phyloP scores from a whole-genome alignment of 148 eudicot species.

The Silene latifolia region DNA sequence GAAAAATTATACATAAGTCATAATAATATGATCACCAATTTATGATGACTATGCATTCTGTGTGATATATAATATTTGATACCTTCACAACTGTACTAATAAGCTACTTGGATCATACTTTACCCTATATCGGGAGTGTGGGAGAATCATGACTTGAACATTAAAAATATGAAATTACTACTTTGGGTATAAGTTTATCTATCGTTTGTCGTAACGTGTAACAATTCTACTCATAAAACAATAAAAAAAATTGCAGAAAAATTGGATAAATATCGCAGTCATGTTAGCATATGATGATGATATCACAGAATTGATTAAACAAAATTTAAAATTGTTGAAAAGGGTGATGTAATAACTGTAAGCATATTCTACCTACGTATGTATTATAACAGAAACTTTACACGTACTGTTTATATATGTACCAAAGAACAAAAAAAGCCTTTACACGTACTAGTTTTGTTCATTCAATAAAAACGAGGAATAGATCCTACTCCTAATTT shows the following conservation, averaged over 20 bases:
- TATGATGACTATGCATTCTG: background rate
- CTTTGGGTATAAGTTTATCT: constrained; percentile 19
- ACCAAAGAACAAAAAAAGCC: too few species aligned
- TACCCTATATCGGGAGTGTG: constrained; percentile 10
- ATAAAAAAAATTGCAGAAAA: background rate
- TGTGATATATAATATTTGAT: background rate
- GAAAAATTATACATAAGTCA: too few species aligned
- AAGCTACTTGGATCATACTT: constrained; percentile 7
- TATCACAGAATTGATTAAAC: background rate
- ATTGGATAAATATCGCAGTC: constrained; percentile 8
- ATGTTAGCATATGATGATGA: constrained; percentile 16
- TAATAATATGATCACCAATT: too few species aligned
- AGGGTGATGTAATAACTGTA: constrained; percentile 7
- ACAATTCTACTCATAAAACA: constrained; percentile 13
- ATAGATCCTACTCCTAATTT: too few species aligned
- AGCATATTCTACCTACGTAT: background rate
- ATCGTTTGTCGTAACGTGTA: background rate
- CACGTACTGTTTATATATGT: too few species aligned
- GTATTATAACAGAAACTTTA: background rate
- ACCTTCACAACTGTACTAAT: background rate
- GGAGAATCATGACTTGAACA: constrained; percentile 4
- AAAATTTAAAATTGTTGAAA: background rate
- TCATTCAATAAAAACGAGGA: too few species aligned
- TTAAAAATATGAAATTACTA: constrained; percentile 5
- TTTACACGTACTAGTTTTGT: too few species aligned